Conservation (phyloP, 1,284 basidiomycete species). For the Phylloporus gajari region DNA sequence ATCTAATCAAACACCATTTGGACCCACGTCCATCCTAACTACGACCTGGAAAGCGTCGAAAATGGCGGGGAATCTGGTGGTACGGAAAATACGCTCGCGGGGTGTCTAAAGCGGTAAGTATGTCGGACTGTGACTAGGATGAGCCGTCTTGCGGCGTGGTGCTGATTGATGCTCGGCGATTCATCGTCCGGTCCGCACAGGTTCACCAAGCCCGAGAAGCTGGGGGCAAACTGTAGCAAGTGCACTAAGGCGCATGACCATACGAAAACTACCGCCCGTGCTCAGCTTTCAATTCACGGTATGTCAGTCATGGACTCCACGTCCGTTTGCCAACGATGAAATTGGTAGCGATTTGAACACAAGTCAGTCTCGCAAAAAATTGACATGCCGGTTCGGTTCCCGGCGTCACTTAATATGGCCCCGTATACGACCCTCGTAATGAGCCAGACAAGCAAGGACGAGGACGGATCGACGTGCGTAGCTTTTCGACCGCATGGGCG, state of each 20-base stretch:
- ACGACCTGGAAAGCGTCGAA: constrained; percentile 91
- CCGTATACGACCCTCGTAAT: constrained; percentile 80
- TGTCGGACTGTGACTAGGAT: background rate
- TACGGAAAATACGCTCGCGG: constrained; percentile 70
- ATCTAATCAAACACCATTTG: constrained; percentile 75
- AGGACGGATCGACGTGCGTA: constrained; percentile 48
- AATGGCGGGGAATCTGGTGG: constrained; percentile 56
- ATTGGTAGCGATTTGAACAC: constrained; percentile 85
- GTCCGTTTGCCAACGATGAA: background rate
- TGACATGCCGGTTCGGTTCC: constrained; percentile 86
- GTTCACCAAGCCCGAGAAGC: constrained; percentile 80
- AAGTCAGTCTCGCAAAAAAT: constrained; percentile 83
- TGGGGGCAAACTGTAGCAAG: constrained; percentile 76
- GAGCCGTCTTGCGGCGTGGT: background rate
- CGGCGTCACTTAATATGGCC: constrained; percentile 87
- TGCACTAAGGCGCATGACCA: constrained; percentile 79
- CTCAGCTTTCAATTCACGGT: constrained; percentile 97
- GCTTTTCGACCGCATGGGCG: background rate
- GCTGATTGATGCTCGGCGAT: background rate
- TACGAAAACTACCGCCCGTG: constrained; percentile 88
- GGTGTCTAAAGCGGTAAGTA: constrained; percentile 74
- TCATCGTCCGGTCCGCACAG: constrained; percentile 47
- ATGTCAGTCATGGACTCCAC: constrained; percentile 6
- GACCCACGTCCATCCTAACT: constrained; percentile 86
- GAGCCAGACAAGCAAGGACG: constrained; percentile 57